A percentile compares a stretch with the other conserved stretches of the same genome.
These are phyloP conservation scores for Ophiorrhiza pumila DNA, from an alignment of 257 asterid genomes.

Conservation along the genomic window DNA sequence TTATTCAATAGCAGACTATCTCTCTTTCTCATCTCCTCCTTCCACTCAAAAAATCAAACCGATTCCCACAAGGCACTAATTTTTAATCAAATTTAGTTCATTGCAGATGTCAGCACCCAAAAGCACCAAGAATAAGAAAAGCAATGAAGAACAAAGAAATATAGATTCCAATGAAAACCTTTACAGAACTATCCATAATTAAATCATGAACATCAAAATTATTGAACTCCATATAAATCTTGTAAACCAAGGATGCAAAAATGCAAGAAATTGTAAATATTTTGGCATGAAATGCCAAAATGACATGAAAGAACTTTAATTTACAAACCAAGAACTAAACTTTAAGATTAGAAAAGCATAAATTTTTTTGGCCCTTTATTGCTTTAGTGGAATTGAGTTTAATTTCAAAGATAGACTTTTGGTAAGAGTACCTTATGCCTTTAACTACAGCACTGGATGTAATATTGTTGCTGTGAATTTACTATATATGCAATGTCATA, in stretches of 20 bases:
- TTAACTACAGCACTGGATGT: conserved; percentile 29
- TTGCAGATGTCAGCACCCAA: conserved; percentile 27
- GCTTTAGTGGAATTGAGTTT: neutral
- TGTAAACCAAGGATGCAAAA: conserved; percentile 1
- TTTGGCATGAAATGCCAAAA: conserved; percentile 38
- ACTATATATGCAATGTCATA: no score
- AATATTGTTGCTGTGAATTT: no score
- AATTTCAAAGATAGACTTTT: conserved; percentile 51
- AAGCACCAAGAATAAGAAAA: conserved; percentile 13
- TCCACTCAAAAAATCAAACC: conserved; percentile 32
- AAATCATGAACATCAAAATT: neutral
- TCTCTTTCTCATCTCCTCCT: conserved; percentile 62
- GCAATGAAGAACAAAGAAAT: conserved; percentile 20
- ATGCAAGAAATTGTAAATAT: neutral
- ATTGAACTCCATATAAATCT: conserved; percentile 3
- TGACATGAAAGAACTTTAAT: conserved; percentile 38
- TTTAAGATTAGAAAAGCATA: no score
- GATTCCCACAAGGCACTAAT: conserved; percentile 25
- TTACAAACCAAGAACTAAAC: conserved; percentile 13
- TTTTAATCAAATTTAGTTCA: conserved; percentile 22
- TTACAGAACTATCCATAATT: conserved; percentile 34
- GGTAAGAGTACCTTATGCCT: conserved; percentile 71
- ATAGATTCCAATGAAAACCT: conserved; percentile 16
- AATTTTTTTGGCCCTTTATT: no score
- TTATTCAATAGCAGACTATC: conserved; percentile 87